Conservation (phyloP, 1,284 basidiomycete genomes). For the Trametes versicolor region DNA sequence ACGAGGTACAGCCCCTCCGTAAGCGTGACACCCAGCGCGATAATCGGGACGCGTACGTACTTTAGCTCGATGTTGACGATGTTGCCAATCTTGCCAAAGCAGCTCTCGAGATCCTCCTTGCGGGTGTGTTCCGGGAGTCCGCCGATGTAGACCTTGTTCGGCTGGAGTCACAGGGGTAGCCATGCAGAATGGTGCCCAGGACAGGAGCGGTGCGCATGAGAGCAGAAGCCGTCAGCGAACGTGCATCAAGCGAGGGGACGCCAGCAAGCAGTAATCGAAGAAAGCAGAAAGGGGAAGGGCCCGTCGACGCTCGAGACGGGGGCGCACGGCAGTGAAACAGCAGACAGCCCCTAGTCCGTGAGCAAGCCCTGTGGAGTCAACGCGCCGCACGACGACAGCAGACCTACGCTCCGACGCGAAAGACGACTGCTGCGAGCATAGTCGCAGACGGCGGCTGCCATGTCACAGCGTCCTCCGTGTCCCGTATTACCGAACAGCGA, state of each 20-base stretch:
- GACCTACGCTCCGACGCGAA: constrained; percentile 7
- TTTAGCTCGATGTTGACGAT: constrained; percentile 84
- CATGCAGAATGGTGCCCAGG: constrained; percentile 63
- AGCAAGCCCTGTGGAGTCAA: constrained; percentile 26
- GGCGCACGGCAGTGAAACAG: constrained; percentile 12
- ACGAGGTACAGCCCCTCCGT: constrained; percentile 32
- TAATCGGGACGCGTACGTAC: constrained; percentile 55
- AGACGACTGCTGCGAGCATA: constrained; percentile 4
- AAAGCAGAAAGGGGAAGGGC: constrained; percentile 24
- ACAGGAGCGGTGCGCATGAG: constrained; percentile 52
- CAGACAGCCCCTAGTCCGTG: constrained; percentile 26
- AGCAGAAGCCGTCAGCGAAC: constrained; percentile 38
- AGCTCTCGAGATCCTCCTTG: constrained; percentile 82
- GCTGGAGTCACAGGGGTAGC: constrained; percentile 70
- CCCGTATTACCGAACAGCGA: constrained; percentile 22
- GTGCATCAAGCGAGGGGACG: constrained; percentile 30
- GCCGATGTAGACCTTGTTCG: constrained; percentile 90
- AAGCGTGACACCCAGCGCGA: constrained; percentile 21
- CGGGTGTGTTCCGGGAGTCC: constrained; percentile 86
- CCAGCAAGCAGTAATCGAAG: constrained; percentile 32
- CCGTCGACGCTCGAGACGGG: constrained; percentile 9
- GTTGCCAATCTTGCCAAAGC: constrained; percentile 85
- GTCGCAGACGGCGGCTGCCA: constrained; percentile 33
- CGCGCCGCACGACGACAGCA: constrained; percentile 19
- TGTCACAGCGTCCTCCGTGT: constrained; percentile 28